A percentile compares a stretch with the other conserved stretches of the same genome.
Evolutionary conservation across 495 filamentous ascomycete species (phyloP).

Genomic region (Aspergillus nanangensis): DNA sequence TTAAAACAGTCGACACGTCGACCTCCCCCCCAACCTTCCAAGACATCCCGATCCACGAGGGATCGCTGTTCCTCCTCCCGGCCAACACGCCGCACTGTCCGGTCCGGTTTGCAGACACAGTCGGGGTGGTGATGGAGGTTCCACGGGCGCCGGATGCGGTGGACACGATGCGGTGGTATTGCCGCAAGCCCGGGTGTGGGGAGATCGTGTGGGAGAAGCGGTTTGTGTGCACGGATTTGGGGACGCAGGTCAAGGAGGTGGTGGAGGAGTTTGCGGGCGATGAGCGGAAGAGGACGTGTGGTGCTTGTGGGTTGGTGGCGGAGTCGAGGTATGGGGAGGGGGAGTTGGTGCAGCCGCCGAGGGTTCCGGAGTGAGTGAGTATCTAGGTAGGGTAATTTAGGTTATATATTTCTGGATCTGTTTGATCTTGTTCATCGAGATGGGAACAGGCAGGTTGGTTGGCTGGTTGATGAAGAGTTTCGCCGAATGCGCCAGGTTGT

Average conservation of each 20-base stretch:
- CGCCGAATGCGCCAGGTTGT: too few relatives aligned
- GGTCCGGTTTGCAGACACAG: slow-evolving; percentile 62
- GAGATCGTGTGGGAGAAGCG: slow-evolving; percentile 77
- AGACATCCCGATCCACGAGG: slow-evolving; percentile 86
- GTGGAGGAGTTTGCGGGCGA: slow-evolving; percentile 76
- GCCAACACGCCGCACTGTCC: slow-evolving; percentile 84
- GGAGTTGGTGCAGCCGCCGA: slow-evolving; percentile 39
- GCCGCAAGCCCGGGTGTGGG: slow-evolving; percentile 51
- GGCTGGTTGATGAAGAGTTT: too few relatives aligned
- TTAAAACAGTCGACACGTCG: slow-evolving; percentile 75
- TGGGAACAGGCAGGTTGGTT: too few relatives aligned
- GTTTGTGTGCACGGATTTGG: slow-evolving; percentile 88
- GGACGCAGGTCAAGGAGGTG: slow-evolving; percentile 95
- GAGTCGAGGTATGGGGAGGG: slow-evolving; percentile 38
- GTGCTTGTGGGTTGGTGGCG: slow-evolving; percentile 71
- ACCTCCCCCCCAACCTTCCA: slow-evolving; percentile 55
- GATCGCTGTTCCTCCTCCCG: slow-evolving; percentile 91
- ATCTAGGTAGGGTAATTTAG: not conserved
- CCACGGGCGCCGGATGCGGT: slow-evolving; percentile 61
- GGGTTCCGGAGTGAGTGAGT: slow-evolving; percentile 24
- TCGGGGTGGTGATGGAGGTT: slow-evolving; percentile 89
- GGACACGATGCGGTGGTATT: slow-evolving; percentile 89
- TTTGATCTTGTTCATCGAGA: not conserved
- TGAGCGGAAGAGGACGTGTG: slow-evolving; percentile 70
- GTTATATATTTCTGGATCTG: not conserved